Percentiles rank a stretch among this genome's conserved stretches.
These are phyloP conservation scores for Wickerhamiella domercqiae DNA, from an alignment of 805 yeast genomes.

Conservation along the genomic window DNA sequence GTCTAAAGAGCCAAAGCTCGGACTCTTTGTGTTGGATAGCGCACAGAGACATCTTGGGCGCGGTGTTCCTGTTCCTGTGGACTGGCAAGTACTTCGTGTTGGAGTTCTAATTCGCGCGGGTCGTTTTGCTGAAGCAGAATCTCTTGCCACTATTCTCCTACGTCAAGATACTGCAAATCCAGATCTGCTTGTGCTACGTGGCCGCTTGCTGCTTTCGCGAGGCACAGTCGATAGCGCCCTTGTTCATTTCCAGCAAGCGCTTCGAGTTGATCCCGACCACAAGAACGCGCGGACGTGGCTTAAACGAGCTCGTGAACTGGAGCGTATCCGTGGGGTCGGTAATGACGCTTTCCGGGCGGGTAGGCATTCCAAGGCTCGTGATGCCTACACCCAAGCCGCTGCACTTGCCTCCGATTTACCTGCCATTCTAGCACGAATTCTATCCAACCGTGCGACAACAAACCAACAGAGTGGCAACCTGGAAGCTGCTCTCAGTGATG, in stretches of 20 bases:
- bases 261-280: slow-evolving; percentile 29
- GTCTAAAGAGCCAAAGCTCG: slow-evolving; percentile 20
- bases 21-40: slow-evolving; percentile 24
- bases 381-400: slow-evolving; percentile 59
- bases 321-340: slow-evolving; percentile 35
- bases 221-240: slow-evolving; percentile 27
- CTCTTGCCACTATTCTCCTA: slow-evolving; percentile 23
- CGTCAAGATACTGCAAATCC: slow-evolving; percentile 26
- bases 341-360: slow-evolving; percentile 56
- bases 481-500: slow-evolving; percentile 65
- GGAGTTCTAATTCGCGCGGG: slow-evolving; percentile 19
- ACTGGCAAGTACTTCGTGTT: slow-evolving; percentile 24
- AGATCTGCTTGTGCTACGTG: slow-evolving; percentile 27
- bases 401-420: slow-evolving; percentile 43
- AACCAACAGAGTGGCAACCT: slow-evolving; percentile 62
- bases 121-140: slow-evolving; percentile 25
- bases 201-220: slow-evolving; percentile 23
- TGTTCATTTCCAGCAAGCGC: slow-evolving; percentile 27
- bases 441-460: slow-evolving; percentile 80
- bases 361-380: slow-evolving; percentile 48
- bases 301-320: slow-evolving; percentile 23
- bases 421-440: slow-evolving; percentile 31
- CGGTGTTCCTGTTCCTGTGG: slow-evolving; percentile 22
- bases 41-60: slow-evolving; percentile 26
- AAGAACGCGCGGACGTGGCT: slow-evolving; percentile 22